Evolutionary conservation across 192 early-diverging fungal genomes (phyloP), one percentile per base, ranked within the genome.

Genomic region (Backusella liffmaniae): DNA sequence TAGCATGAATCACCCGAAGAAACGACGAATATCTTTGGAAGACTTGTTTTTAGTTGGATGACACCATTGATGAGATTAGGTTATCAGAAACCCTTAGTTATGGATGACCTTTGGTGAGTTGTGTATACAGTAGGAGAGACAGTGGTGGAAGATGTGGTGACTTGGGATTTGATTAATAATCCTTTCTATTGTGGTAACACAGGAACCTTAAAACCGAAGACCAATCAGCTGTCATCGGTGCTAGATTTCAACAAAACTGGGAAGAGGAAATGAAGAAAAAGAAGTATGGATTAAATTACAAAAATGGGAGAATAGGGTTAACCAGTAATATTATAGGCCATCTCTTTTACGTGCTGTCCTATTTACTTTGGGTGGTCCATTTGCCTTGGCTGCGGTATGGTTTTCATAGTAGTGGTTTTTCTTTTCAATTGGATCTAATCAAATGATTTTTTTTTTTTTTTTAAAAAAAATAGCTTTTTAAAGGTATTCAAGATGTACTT

Each of bases 1-100:
- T 66, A 84, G 75, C 79, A 82, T 29, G 74, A 73, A 35, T 88
- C 87, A 36, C 94, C 96, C 1, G 96, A 98, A 74, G 91, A 90
- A 26, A 88, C 83, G 10, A 91, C 96, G 65, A 94, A 94, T 77
- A 89, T 99, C n/a, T 97, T 96, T 74, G 94, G 93, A 42, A 87
- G 86, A 35, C 75, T 96, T 3, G 90, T 92, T 1, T 99, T 98
- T 84, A 82, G 89, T 30, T 99, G 97, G 97, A 93, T 99, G 90
- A 91, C 92, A 39, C 88, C 90, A 16, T 78, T 98, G 76, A 93
- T 99, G 83, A 90, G 92, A 68, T 82, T 91, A 39, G 96, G 96
- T 4, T 91, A 89, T 72, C 76, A 83, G 35, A 94, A 95, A 78
- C 92, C 90, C 30, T 84, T 97, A 69, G 85, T 82, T 0, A 84